Base-by-base conservation (phyloP, 306 rosid species). In the Vigna nakashimae region DNA sequence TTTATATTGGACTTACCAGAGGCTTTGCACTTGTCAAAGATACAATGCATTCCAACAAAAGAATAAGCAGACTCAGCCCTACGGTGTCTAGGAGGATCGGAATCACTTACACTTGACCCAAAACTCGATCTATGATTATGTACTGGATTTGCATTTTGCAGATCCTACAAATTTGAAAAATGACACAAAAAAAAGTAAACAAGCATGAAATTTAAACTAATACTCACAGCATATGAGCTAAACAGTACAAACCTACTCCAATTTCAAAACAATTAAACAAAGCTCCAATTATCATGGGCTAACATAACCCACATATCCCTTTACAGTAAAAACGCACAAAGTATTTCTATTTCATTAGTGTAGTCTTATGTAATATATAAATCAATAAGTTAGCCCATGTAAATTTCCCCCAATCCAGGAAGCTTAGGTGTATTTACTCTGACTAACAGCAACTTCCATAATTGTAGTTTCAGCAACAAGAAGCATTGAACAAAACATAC, bases 11-110 rank as follows among this genome's bases (percentile, higher is more conserved):
- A 52, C 57, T 62, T 36, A 95, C 98, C 98, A 43, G 98, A 87
- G 70, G 93, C 83, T 79, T 83, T 91, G 97, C 97, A 87, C 85
- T 95, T 92, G 83, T 95, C 98, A 86, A 95, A 92, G 86, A 95
- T 78, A 77, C 97, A 95, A 75, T 95, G 98, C 98, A 94, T 92
- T 87, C 98, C 98, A 5, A 90, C 91, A 65, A 94, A 94, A 10
- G 98, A 94, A 87, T 94, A 94, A 42, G 97, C 97, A 83, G 87
- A 89, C 74, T 94, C 98, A 65, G 59, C 84, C 69, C 80, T 87
- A 9, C 71, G 88, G 32, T 70, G 83, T 71, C 71, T 88, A 26
- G 91, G 89, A 77, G 68, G 92, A 80, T 88, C 92, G 30, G 67
- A 82, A 83, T 89, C 97, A 86, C 97, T 89, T 79, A 76, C 84